Base-by-base conservation (phyloP, 495 filamentous ascomycete species). In the Monascus purpureus region DNA sequence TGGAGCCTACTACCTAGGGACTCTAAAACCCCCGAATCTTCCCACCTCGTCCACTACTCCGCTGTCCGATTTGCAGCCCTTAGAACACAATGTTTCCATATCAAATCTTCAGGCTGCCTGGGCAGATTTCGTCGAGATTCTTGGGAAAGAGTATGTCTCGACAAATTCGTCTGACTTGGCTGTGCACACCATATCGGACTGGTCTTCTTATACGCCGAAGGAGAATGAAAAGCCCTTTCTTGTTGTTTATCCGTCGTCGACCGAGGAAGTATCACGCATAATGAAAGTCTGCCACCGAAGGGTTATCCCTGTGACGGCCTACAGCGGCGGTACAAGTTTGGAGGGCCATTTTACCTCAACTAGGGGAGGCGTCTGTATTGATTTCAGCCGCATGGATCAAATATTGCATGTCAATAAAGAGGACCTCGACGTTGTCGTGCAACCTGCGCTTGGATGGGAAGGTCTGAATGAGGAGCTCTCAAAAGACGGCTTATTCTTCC, bases 61-160 rank as follows among this genome's bases (percentile, higher is more conserved):
- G 4, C 72, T 96, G 13, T 49, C 52, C 25, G 62, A 68, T 16
- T 56, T 75, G 14, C 61, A 55, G 4, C 55, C 73, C 0, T 80
- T 79, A 0, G 57, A 61, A 36, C 82, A 92, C 49, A 73, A 94
- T 44, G 67, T 73, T 29, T 68, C 74, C 18, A 70, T 68, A 31
- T 63, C 72, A 12, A 90, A 87, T 45, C 70, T 96, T 24, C 78
- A 96, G 59, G 84, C 92, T 6, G 83, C 88, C 2, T 97, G 92
- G 90, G 63, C 78, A 4, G 90, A 97, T 52, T 87, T 96, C 46
- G 74, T 77, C 25, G 68, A 70, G 17, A 79, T 97, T 13, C 68
- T 96, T 6, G 90, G 92, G 31, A 62, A 71, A 36, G 80, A 86
- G 17, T 75, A 95, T 52, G 80, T 97, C 22, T 85, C 79, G 27